Evolutionary conservation across 2,329 filamentous ascomycete species (phyloP).

Genomic region (Tolypocladium inflatum): DNA sequence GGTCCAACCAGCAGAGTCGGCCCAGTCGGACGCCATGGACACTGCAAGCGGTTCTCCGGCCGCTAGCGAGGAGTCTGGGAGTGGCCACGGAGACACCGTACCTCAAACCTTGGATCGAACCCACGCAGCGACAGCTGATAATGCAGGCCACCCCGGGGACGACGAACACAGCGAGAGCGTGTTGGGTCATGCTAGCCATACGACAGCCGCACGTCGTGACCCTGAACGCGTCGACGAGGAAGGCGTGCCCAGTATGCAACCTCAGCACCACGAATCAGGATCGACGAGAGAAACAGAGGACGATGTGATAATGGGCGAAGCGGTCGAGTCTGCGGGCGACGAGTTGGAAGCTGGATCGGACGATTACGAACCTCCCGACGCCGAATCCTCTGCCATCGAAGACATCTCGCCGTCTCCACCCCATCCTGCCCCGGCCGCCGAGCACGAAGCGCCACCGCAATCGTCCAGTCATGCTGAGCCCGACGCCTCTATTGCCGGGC

Average conservation of each 20-base stretch:
- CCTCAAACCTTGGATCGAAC: neutral
- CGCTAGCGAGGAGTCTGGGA: neutral
- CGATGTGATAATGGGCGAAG: conserved; percentile 10
- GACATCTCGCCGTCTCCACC: conserved; percentile 1
- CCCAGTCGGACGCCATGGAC: neutral
- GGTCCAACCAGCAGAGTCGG: neutral
- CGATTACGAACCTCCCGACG: conserved; percentile 46
- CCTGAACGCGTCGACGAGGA: neutral
- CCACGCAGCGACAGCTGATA: neutral
- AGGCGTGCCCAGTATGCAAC: neutral
- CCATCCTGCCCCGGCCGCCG: conserved; percentile 6
- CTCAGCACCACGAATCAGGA: neutral
- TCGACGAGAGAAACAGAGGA: neutral
- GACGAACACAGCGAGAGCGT: neutral
- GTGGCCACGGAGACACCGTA: neutral
- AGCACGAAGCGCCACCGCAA: conserved; percentile 14
- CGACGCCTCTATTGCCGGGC: conserved; percentile 8
- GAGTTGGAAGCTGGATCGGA: conserved; percentile 29
- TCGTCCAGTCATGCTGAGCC: conserved; percentile 11
- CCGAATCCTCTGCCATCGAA: conserved; percentile 8
- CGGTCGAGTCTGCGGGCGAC: conserved; percentile 28
- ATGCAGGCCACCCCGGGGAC: neutral
- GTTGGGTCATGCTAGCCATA: neutral
- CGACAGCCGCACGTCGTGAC: neutral
- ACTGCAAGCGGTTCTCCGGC: neutral